Evolutionary conservation across 2,329 filamentous ascomycete genomes (phyloP).

Genomic region (Sphaerulina musiva): DNA sequence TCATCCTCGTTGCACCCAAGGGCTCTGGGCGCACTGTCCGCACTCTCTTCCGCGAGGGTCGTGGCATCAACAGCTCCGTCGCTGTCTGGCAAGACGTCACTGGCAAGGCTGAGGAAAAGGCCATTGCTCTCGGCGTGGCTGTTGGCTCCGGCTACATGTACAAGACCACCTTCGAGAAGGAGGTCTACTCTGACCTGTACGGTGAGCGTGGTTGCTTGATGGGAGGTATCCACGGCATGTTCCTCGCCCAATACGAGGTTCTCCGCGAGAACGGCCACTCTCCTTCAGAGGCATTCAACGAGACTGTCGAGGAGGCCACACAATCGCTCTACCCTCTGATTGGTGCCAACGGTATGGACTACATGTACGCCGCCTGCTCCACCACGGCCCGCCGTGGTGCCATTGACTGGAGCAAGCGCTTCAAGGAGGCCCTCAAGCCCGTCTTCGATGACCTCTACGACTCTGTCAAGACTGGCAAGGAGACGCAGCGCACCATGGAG

Average conservation of each 20-base stretch:
- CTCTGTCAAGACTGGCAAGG: constrained; percentile 79
- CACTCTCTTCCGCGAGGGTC: constrained; percentile 97
- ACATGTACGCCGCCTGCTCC: constrained; percentile 99
- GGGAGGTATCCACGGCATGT: constrained; percentile 99
- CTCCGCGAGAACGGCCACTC: constrained; percentile 97
- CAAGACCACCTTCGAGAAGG: constrained; percentile 99
- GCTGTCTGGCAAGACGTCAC: constrained; percentile 98
- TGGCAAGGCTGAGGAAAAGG: constrained; percentile 97
- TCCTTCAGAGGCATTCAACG: constrained; percentile 98
- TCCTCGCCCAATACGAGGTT: constrained; percentile 99
- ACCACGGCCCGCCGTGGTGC: constrained; percentile 96
- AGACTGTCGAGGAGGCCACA: constrained; percentile 99
- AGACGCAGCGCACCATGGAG: constrained; percentile 93
- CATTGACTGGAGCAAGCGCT: constrained; percentile 95
- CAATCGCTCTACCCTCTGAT: constrained; percentile 98
- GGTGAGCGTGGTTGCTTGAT: constrained; percentile 99
- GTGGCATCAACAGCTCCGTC: constrained; percentile 98
- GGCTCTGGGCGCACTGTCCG: constrained; percentile 97
- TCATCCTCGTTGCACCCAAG: constrained; percentile 99
- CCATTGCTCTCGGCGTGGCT: constrained; percentile 90
- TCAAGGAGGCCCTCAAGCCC: constrained; percentile 98
- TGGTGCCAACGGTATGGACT: constrained; percentile 97
- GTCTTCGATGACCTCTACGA: constrained; percentile 98
- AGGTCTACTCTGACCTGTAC: constrained; percentile 99
- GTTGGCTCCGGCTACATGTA: constrained; percentile 98